Evolutionary conservation across 2,329 filamentous ascomycete genomes (phyloP).

Genomic region (Apiospora kogelbergensis): DNA sequence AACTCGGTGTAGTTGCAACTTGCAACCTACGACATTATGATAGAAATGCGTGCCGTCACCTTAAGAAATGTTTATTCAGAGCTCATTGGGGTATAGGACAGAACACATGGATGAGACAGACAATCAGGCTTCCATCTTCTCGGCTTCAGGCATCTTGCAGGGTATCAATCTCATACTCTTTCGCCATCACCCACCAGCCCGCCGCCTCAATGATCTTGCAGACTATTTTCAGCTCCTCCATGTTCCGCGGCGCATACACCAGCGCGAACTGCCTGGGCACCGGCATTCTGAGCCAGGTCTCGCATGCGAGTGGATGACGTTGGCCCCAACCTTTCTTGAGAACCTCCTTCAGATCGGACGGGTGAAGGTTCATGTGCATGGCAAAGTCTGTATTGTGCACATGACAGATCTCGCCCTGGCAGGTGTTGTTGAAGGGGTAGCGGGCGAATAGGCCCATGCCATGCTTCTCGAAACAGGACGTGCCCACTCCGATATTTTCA

Average conservation of each 20-base stretch:
- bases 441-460: constrained; percentile 72
- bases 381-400: constrained; percentile 75
- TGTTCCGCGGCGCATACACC: constrained; percentile 74
- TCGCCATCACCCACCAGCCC: constrained; percentile 62
- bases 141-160: neutral
- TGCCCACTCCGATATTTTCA: constrained; percentile 57
- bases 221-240: constrained; percentile 65
- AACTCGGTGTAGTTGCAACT: neutral
- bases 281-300: constrained; percentile 62
- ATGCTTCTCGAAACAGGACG: constrained; percentile 80
- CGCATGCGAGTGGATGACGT: constrained; percentile 65
- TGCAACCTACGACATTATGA: constrained; percentile 3
- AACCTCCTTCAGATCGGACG: constrained; percentile 71
- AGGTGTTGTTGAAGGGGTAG: constrained; percentile 66
- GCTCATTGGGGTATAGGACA: neutral
- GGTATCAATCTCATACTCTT: constrained; percentile 40
- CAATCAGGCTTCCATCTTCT: neutral
- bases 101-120: neutral
- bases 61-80: neutral
- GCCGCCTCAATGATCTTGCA: constrained; percentile 72
- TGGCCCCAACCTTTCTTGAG: constrained; percentile 80
- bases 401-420: constrained; percentile 80
- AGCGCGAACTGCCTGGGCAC: constrained; percentile 76
- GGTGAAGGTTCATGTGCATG: constrained; percentile 79
- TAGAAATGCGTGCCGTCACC: neutral